Conservation (phyloP, 2,329 filamentous ascomycete species). For the Epichloe amarillans region DNA sequence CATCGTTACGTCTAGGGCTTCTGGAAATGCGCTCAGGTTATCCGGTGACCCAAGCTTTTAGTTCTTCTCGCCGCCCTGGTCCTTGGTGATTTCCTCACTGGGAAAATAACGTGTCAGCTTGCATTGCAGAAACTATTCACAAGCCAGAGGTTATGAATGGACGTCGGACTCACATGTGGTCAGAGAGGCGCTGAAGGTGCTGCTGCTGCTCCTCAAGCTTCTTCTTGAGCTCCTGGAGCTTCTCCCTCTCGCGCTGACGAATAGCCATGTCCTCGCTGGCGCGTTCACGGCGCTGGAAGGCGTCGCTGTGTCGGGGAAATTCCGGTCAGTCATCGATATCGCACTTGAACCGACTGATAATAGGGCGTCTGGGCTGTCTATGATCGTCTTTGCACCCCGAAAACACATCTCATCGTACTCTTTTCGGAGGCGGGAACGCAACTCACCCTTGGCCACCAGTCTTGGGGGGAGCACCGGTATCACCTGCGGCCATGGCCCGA, state of each 20-base stretch:
- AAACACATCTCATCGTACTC: neutral
- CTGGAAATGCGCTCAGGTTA: neutral
- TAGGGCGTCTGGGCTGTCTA: too few relatives aligned
- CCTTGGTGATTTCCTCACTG: conserved; percentile 66
- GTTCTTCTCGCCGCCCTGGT: conserved; percentile 55
- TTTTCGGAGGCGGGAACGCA: neutral
- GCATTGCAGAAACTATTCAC: too few relatives aligned
- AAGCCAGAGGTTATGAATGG: neutral
- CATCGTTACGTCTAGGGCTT: neutral
- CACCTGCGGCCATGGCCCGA: conserved; percentile 54
- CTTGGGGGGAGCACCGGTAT: conserved; percentile 49
- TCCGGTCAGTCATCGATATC: conserved; percentile 1
- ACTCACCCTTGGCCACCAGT: conserved; percentile 41
- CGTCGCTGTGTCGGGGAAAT: conserved; percentile 46
- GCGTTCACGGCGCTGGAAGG: conserved; percentile 84
- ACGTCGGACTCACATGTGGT: conserved; percentile 58
- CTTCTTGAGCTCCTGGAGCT: conserved; percentile 65
- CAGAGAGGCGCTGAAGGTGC: conserved; percentile 72
- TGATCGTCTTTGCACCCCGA: neutral
- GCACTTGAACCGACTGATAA: neutral
- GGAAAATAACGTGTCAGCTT: conserved; percentile 3
- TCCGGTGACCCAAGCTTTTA: conserved; percentile 24
- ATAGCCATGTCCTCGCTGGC: conserved; percentile 79
- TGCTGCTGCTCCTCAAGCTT: conserved; percentile 64
- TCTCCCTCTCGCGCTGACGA: conserved; percentile 76